phyloP scores from a whole-genome alignment of 2,329 filamentous ascomycete genomes.

The Thielaviopsis punctulata region DNA sequence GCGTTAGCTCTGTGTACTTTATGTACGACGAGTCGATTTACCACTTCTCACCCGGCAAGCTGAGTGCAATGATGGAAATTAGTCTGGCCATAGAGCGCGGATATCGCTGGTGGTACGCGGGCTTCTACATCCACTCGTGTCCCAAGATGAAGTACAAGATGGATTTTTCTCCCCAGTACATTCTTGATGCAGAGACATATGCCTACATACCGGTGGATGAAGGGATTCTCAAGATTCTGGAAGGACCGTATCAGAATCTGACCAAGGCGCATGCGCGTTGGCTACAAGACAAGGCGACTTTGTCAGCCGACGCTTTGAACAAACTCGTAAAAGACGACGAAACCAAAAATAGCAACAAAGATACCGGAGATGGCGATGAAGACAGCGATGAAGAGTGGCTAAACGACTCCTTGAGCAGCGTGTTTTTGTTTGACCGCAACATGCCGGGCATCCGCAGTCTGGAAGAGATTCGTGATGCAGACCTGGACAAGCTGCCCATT shows the following conservation, averaged over 20 bases:
- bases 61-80: slow-evolving; percentile 59
- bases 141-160: slow-evolving; percentile 77
- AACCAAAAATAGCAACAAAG: slow-evolving; percentile 4
- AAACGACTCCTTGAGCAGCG: slow-evolving; percentile 1
- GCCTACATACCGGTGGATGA: slow-evolving; percentile 43
- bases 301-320: background rate
- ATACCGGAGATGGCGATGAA: slow-evolving; percentile 8
- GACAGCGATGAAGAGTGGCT: slow-evolving; percentile 9
- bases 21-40: slow-evolving; percentile 63
- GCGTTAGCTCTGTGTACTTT: slow-evolving; percentile 70
- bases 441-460: slow-evolving; percentile 51
- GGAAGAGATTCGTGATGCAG: slow-evolving; percentile 32
- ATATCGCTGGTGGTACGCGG: slow-evolving; percentile 63
- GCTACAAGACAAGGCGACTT: background rate
- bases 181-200: slow-evolving; percentile 52
- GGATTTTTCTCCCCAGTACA: slow-evolving; percentile 56
- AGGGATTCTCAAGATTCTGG: slow-evolving; percentile 8
- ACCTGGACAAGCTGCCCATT: slow-evolving; percentile 43
- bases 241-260: background rate
- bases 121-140: slow-evolving; percentile 68
- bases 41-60: slow-evolving; percentile 52
- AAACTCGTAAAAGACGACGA: slow-evolving; percentile 19
- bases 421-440: slow-evolving; percentile 37
- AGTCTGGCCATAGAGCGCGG: slow-evolving; percentile 49
- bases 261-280: background rate